Base-by-base conservation (phyloP, 306 rosid species). In the Dicorynia guianensis region DNA sequence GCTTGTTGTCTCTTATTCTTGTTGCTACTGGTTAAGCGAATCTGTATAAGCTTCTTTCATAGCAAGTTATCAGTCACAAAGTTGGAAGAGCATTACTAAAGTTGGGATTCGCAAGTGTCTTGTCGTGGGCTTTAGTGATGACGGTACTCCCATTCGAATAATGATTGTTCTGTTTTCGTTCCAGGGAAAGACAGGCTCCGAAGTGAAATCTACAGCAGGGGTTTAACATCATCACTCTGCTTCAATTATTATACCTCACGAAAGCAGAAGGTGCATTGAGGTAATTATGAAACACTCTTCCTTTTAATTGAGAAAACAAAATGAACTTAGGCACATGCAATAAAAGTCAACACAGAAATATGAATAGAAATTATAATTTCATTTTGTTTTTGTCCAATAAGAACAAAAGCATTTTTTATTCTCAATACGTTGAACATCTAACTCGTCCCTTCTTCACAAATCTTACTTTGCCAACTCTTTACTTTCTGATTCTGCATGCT, bases 161-260 rank as follows among this genome's bases (percentile, higher is more conserved):
- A 71, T 67, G 73, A 25, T 11, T 64, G 15, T 76, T 69, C 61
- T 66, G 52, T 76, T 35, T 85, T 50, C 77, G 64, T 69, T 79
- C 14, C 83, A 96, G 98, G 96, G 87, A 43, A 87, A 81, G 87
- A 35, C 80, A 17, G 90, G 69, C 65, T 79, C 89, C 11, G 90
- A 85, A 75, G 81, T 38, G n/a, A 96, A 86, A 83, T 79, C 97
- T 70, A 84, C 85, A 4, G 89, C 93, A 1, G 87, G 96, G 62
- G 83, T 81, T 49, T 92, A 83, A 71, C 19, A 62, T 30, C 46
- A 17, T 63, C 65, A 54, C 52, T 52, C 63, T 56, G 50, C 72
- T 71, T 71, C 53, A 12, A 18, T 68, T 34, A 42, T 58, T 54
- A 38, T 15, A 17, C 60, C 34, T 7, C 9, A 49, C 43, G 48